Percentiles rank a stretch among this genome's conserved stretches.
These are phyloP conservation scores for Lagerstroemia speciosa DNA, from an alignment of 345 rosid genomes.

Conservation along the genomic window DNA sequence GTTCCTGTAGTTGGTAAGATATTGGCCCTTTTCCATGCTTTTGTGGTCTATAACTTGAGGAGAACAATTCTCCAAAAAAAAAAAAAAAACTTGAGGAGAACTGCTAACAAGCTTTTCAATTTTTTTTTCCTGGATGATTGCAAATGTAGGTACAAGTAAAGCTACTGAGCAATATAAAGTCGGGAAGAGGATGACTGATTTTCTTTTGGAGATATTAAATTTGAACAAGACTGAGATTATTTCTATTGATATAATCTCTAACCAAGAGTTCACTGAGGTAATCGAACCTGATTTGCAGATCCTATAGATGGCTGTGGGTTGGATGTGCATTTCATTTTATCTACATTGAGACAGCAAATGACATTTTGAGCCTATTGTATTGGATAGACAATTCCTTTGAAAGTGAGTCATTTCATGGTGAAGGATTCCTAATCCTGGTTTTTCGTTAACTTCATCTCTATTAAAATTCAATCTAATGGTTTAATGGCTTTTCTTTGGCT, in stretches of 20 bases:
- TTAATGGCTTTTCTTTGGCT: neutral
- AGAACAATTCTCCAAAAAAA: too few species aligned
- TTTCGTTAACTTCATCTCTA: neutral
- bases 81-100: neutral
- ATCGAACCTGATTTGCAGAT: conserved; percentile 2
- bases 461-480: neutral
- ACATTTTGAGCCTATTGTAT: neutral
- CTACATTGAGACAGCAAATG: neutral
- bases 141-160: conserved; percentile 69
- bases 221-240: conserved; percentile 83
- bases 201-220: conserved; percentile 74
- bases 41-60: neutral
- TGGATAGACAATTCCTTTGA: neutral
- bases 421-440: neutral
- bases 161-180: conserved; percentile 78
- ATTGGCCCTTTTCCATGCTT: conserved; percentile 8
- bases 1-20: conserved; percentile 88
- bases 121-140: conserved; percentile 10
- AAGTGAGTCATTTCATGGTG: neutral
- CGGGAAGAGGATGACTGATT: conserved; percentile 72
- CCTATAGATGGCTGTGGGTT: neutral
- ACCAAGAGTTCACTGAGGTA: conserved; percentile 99
- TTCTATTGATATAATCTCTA: conserved; percentile 85
- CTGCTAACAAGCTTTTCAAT: conserved; percentile 4
- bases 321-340: neutral